Evolutionary conservation across 1,284 basidiomycete genomes (phyloP), one percentile per base, ranked within the genome.

Genomic region (Leucoagaricus sp.): DNA sequence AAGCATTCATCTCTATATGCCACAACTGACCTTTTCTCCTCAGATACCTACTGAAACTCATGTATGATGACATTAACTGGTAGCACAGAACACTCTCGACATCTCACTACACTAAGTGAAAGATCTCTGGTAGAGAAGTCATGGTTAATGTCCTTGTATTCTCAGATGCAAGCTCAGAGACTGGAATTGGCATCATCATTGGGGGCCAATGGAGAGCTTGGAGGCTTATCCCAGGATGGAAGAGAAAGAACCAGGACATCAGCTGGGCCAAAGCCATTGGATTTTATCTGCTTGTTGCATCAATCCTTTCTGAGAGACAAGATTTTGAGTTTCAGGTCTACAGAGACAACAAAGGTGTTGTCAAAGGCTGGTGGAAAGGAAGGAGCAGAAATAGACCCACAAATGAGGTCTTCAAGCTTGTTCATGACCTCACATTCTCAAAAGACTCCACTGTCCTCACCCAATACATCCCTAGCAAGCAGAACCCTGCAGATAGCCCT

Each of bases 401-500:
- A 58, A 73, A 77, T 23, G 54, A 59, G 0, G 52, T 72, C 49
- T 71, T 69, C 59, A 61, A 69, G 0, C 65, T 69, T 46, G 75
- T 78, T 57, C 64, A 61, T 5, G 62, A 63, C 0, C 57, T 74
- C 17, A 57, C 71, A 0, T 58, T 71, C 53, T 62, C 69, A 49
- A 0, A 41, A 0, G 25, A 68, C 5, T 67, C 71, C 63, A 60
- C 58, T 6, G 50, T 69, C 38, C 58, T 63, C 58, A 64, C 68
- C 0, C 9, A 10, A n/a, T 77, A 76, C 36, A 60, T 78, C 17
- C 55, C 61, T 0, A 72, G 67, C 41, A 40, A 31, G 12, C 6
- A 50, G 29, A 80, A 80, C 63, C 77, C 75, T 8, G 75, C 78
- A 1, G 74, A 81, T 41, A 45, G 6, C 0, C 75, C 77, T 0